Evolutionary conservation across 805 yeast genomes (phyloP), one percentile per base, ranked within the genome.

Genomic region (Candida maltosa): DNA sequence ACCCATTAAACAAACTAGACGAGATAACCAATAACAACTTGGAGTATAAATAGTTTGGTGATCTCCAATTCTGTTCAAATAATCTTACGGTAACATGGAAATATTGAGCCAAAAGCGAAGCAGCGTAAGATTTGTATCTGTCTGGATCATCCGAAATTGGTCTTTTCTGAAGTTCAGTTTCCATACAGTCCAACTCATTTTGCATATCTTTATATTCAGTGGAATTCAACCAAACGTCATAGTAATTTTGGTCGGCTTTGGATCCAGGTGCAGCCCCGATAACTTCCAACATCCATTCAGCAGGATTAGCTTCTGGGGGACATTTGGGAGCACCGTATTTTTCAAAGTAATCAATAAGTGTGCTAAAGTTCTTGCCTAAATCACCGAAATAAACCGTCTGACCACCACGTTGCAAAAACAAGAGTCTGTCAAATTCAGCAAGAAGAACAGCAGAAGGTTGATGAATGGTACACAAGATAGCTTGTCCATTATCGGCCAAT

Each of bases 231-330:
- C 95, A 84, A 31, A 81, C 84, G 48, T 81, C 80, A 49, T 75
- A 69, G 49, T 79, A 81, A 56, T 81, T 82, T 54, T 76, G 81
- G 32, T 65, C 65, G 10, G 85, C 81, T 42, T 75, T 79, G 23
- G 83, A 73, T 34, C 85, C 87, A 5, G 87, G 87, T 21, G 86
- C 86, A 32, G 86, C 86, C 49, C 87, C 87, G 47, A 80, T 83
- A 42, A 80, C 84, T 42, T 83, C 84, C 59, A 87, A 67, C 94
- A 87, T 87, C 93, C 94, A 87, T 63, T 86, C 95, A n/a, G 66
- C 66, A 8, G 67, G 66, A 41, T 60, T 55, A 7, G 61, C 55
- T 49, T 54, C 61, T 21, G 37, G 35, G 7, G 62, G 61, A 47
- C 60, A 56, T 25, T 45, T 46, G 19, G 49, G 54, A 20, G 87